These are phyloP conservation scores for Colletotrichum sp. DNA, from an alignment of 2,329 filamentous ascomycete species.

Conservation along the genomic window DNA sequence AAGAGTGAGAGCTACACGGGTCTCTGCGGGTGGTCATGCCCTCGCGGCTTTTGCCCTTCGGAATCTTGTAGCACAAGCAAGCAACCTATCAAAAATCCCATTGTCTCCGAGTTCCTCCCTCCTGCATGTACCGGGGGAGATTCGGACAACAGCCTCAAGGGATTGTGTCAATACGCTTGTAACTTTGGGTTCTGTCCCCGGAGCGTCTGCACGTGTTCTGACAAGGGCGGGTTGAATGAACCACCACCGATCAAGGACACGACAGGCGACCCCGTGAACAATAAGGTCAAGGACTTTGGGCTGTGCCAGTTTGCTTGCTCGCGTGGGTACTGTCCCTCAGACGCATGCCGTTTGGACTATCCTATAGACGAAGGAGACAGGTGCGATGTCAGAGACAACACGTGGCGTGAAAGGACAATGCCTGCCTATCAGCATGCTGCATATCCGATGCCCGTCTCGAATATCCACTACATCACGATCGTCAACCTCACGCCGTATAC, in stretches of 20 bases:
- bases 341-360: neutral
- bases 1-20: neutral
- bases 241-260: neutral
- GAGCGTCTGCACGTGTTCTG: neutral
- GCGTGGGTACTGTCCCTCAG: constrained; percentile 47
- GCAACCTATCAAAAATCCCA: neutral
- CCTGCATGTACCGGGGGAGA: constrained; percentile 1
- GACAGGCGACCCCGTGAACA: neutral
- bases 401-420: neutral
- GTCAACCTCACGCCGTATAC: constrained; percentile 38
- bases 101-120: neutral
- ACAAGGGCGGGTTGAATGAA: neutral
- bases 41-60: constrained; percentile 48
- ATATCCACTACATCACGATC: constrained; percentile 33
- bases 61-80: constrained; percentile 23
- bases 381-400: neutral
- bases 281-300: constrained; percentile 36
- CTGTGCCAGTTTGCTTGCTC: constrained; percentile 51
- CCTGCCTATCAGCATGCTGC: rapidly evolving
- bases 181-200: neutral
- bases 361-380: neutral
- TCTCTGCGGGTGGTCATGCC: constrained; percentile 35
- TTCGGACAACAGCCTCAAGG: neutral
- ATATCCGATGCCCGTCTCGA: neutral
- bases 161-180: neutral